These are phyloP conservation scores for Monilinia polystroma DNA, from an alignment of 2,329 filamentous ascomycete genomes.

Conservation along the genomic window DNA sequence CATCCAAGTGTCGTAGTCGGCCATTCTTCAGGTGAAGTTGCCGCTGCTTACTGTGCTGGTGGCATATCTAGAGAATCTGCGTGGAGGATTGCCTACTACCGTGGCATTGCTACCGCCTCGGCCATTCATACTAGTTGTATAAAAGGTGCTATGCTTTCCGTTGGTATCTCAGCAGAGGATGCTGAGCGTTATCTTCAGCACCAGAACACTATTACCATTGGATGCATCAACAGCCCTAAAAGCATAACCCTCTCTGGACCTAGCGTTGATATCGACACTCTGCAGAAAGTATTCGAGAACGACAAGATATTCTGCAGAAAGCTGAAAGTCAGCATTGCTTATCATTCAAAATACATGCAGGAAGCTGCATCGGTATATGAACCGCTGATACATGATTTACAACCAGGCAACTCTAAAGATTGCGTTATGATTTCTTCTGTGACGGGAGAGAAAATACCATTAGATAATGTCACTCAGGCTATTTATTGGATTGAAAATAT, in stretches of 20 bases:
- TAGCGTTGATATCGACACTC: not conserved
- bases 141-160: too few relatives aligned
- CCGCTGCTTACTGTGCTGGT: too few relatives aligned
- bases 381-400: not conserved
- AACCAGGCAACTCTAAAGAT: not conserved
- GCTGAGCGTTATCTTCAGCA: too few relatives aligned
- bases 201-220: too few relatives aligned
- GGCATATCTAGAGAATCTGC: too few relatives aligned
- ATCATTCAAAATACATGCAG: slow-evolving; percentile 12
- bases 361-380: not conserved
- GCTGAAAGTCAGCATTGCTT: not conserved
- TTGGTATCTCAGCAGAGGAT: too few relatives aligned
- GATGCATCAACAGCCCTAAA: too few relatives aligned
- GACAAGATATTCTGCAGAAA: not conserved
- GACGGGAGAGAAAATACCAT: not conserved
- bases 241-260: slow-evolving; percentile 8
- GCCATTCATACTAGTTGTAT: too few relatives aligned
- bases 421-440: slow-evolving; percentile 12
- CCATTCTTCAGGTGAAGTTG: too few relatives aligned
- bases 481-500: slow-evolving; percentile 6
- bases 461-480: not conserved
- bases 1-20: too few relatives aligned
- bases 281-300: not conserved
- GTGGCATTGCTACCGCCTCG: too few relatives aligned
- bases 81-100: too few relatives aligned